Percentiles rank a stretch among this genome's conserved stretches.
Evolutionary conservation across 495 filamentous ascomycete genomes (phyloP).

Genomic region (Jackrogersella multiformis): DNA sequence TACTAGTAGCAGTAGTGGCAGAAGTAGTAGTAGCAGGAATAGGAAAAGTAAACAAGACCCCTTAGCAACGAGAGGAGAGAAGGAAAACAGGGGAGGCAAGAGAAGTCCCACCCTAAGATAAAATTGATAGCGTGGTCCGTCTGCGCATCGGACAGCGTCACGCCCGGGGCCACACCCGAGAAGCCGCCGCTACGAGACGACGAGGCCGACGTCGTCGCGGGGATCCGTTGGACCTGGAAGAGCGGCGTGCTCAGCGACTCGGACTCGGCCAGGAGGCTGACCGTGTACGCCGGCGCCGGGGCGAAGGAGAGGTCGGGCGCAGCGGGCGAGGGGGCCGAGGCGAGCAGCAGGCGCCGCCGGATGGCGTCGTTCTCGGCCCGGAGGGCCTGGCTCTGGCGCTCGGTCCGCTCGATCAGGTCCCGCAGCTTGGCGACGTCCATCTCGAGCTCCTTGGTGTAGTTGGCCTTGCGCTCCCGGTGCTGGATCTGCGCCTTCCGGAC

Average conservation of each 20-base stretch:
- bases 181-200: slow-evolving; percentile 5
- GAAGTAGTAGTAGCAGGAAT: no score
- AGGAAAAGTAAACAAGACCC: no score
- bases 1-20: neutral
- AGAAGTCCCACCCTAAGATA: slow-evolving; percentile 54
- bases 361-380: slow-evolving; percentile 53
- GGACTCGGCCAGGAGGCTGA: slow-evolving; percentile 48
- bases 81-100: no score
- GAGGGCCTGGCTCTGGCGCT: slow-evolving; percentile 41
- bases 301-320: neutral
- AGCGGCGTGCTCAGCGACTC: slow-evolving; percentile 40
- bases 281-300: slow-evolving; percentile 38
- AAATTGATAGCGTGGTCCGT: slow-evolving; percentile 60
- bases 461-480: slow-evolving; percentile 62
- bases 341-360: neutral
- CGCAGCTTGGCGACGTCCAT: slow-evolving; percentile 55
- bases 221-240: slow-evolving; percentile 37
- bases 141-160: slow-evolving; percentile 45
- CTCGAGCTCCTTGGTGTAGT: slow-evolving; percentile 62
- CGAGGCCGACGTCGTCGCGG: slow-evolving; percentile 14
- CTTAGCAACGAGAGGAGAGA: no score
- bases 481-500: slow-evolving; percentile 62
- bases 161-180: neutral
- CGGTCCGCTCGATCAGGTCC: slow-evolving; percentile 52
- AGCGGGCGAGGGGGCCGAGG: neutral